These are phyloP conservation scores for Fraxinus anomala DNA, from an alignment of 257 asterid species.

Conservation along the genomic window DNA sequence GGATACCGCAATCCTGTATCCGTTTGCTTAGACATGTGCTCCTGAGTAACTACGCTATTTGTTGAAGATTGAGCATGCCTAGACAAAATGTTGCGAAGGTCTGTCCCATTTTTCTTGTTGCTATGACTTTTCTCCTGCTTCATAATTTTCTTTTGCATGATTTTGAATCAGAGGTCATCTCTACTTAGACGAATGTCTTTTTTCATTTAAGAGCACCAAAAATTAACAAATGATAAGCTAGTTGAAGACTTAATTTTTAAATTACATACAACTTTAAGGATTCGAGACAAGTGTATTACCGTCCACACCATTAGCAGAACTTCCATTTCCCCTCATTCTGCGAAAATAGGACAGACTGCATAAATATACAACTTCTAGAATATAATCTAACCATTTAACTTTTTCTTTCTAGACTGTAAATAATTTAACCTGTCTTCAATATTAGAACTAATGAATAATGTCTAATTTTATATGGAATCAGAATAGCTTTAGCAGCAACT, in stretches of 20 bases:
- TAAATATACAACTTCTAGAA: neutral
- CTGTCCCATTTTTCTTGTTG: constrained; percentile 50
- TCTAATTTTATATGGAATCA: constrained; percentile 4
- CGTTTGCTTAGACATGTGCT: constrained; percentile 43
- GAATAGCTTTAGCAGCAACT: constrained; percentile 13
- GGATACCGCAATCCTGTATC: constrained; percentile 40
- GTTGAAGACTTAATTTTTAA: constrained; percentile 15
- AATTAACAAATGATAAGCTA: constrained; percentile 17
- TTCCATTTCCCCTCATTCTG: constrained; percentile 64
- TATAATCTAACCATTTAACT: neutral
- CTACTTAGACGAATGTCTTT: constrained; percentile 52
- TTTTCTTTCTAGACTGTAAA: neutral
- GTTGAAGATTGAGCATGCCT: constrained; percentile 79
- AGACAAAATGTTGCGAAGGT: constrained; percentile 74
- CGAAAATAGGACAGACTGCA: constrained; percentile 33
- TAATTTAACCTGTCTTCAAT: neutral
- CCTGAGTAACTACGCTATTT: constrained; percentile 37
- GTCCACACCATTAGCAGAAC: constrained; percentile 37
- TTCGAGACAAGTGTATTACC: constrained; percentile 49
- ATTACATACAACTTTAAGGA: constrained; percentile 19
- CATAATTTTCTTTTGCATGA: constrained; percentile 49
- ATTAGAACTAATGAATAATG: neutral
- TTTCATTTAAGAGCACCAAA: constrained; percentile 31
- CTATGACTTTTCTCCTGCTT: constrained; percentile 45
- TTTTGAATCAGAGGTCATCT: constrained; percentile 81